Conservation (phyloP, 2,329 filamentous ascomycete species). For the Xylariomycetidae sp. region DNA sequence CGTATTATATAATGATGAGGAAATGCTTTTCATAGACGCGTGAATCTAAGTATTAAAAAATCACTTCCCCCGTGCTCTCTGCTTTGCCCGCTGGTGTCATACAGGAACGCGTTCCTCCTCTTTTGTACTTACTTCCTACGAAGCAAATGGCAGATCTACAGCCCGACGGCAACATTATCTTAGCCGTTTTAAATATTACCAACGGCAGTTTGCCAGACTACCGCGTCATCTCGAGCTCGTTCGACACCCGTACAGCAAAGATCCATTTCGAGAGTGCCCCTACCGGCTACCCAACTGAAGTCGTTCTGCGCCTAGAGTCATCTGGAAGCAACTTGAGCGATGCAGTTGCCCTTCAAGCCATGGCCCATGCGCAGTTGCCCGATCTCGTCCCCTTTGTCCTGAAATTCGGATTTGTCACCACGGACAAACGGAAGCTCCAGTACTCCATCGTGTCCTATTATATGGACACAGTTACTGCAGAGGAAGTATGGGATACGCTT, state of each 20-base stretch:
- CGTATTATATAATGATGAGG: too few relatives aligned
- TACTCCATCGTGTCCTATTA: neutral
- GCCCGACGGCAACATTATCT: neutral
- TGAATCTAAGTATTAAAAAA: too few relatives aligned
- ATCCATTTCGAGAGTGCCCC: neutral
- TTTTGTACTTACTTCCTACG: too few relatives aligned
- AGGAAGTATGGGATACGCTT: neutral
- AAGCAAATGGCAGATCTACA: too few relatives aligned
- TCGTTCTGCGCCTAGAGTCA: neutral
- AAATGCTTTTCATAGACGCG: too few relatives aligned
- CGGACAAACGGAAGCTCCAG: neutral
- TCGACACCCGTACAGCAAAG: neutral
- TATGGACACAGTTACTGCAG: neutral
- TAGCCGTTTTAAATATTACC: neutral
- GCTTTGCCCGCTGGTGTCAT: too few relatives aligned
- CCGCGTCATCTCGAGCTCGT: neutral
- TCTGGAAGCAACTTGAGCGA: neutral
- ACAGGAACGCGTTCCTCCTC: too few relatives aligned
- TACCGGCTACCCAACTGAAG: neutral
- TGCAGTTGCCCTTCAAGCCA: neutral
- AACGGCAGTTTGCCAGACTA: neutral
- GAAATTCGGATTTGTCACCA: neutral
- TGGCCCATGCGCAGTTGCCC: neutral
- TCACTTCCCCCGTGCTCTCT: too few relatives aligned
- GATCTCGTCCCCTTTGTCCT: neutral